Evolutionary conservation across 495 filamentous ascomycete genomes (phyloP), one percentile per base, ranked within the genome.

Genomic region (Penicillium ucsense): DNA sequence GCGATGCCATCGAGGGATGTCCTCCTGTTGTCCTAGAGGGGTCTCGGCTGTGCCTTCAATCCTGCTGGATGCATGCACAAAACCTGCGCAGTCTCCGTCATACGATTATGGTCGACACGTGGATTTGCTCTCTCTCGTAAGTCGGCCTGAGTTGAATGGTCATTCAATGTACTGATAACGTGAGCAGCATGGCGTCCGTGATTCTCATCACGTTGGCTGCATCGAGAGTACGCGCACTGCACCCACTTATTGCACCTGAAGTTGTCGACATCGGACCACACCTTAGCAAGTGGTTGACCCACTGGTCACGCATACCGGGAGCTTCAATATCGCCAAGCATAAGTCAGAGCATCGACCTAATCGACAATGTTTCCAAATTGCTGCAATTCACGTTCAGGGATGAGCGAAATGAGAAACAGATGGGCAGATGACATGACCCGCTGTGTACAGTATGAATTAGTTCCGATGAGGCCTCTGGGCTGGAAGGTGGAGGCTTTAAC

Each of bases 61-160:
- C 70, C 5, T 71, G 67, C 50, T 60, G 61, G 12, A 43, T 71
- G 28, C 70, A 75, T 43, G 65, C 70, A 1, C 44, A 65, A 48
- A 68, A 72, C 43, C 41, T 73, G 8, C 49, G 59, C 20, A 59
- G 55, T 4, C 64, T 72, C 37, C 51, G 57, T 0, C 67, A 75
- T 41, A 73, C 70, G 0, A 53, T 73, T 6, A 47, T 73, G 57
- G 59, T 75, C 1, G 71, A 75, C 50, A 70, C 71, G 0, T 75
- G 71, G 71, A 71, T 72, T 29, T 75, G 70, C 46, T 68, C 71
- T 7, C 52, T 75, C 8, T 72, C 67, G 71, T 71, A 56, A 49
- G 68, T 66, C 29, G 20, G 20, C 20, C 20, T 20, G 20, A 20
- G 20, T 20, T 20, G 20, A 20, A 20, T 20, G 2, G 20, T 20